These are phyloP conservation scores for Vitis riparia DNA, from an alignment of 164 flowering plant genomes.

Conservation along the genomic window DNA sequence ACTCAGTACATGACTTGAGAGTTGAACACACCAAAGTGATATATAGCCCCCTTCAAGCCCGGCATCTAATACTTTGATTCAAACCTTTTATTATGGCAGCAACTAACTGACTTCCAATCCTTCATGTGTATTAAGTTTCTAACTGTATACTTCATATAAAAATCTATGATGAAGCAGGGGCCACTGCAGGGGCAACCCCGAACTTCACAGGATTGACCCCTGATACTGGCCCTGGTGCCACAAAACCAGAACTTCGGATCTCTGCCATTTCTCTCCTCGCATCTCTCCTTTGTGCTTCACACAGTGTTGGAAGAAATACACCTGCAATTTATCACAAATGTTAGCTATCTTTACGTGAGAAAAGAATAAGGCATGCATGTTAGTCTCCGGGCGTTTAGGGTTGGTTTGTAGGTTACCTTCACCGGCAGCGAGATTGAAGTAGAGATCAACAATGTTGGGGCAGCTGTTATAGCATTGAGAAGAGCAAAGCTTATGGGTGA, in stretches of 20 bases:
- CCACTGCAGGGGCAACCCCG: slow-evolving; percentile 20
- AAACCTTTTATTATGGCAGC: too few species aligned
- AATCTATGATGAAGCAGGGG: slow-evolving; percentile 8
- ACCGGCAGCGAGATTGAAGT: slow-evolving; percentile 77
- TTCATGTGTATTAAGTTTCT: too few species aligned
- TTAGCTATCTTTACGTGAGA: neutral
- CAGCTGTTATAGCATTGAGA: slow-evolving; percentile 52
- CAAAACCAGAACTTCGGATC: slow-evolving; percentile 62
- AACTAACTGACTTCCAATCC: too few species aligned
- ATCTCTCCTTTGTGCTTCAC: slow-evolving; percentile 38
- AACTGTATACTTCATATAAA: too few species aligned
- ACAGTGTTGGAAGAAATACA: slow-evolving; percentile 62
- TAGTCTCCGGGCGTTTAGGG: neutral
- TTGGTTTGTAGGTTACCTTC: slow-evolving; percentile 47
- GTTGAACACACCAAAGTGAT: too few species aligned
- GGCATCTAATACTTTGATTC: too few species aligned
- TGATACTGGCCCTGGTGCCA: slow-evolving; percentile 38
- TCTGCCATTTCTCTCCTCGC: slow-evolving; percentile 53
- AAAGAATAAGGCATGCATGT: neutral
- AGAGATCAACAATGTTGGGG: slow-evolving; percentile 75
- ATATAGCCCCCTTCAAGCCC: too few species aligned
- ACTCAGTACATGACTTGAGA: too few species aligned
- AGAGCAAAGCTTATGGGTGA: slow-evolving; percentile 61
- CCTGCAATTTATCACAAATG: slow-evolving; percentile 29
- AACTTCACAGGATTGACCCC: neutral